Evolutionary conservation across 164 flowering plant species (phyloP), one percentile per base, ranked within the genome.

Genomic region (Tetrastigma voinierianum): DNA sequence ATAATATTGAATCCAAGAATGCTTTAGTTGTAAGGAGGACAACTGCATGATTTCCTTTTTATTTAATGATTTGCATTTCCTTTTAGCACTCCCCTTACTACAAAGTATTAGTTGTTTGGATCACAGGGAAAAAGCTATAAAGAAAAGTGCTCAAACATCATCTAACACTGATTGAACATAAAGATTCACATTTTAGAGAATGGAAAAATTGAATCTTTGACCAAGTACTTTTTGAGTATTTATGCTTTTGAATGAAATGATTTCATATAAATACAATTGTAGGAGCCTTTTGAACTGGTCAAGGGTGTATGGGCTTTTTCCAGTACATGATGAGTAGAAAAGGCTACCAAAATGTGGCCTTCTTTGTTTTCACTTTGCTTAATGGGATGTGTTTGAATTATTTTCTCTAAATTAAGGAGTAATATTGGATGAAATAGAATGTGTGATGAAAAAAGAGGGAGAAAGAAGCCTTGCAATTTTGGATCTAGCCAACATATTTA

Each of bases 161-260:
- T 5, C 52, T 3, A 49, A 49, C 1, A 32, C 14, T 57, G 40
- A 57, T 23, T 57, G 61, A 21, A 57, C 61, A 57, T n/a, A 57
- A 57, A 24, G 61, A 24, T 57, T 57, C 61, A 57, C 25, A 57
- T 23, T 18, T 56, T 56, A 25, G 59, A 0, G 59, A 12, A 4
- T 2, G 23, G 12, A 7, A 45, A 21, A 54, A 54, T 17, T 57
- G 61, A 57, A 57, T 57, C 61, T 57, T 57, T 57, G 61, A 57
- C 61, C 45, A 57, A 43, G 1, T 16, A 17, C 57, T 54, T 16
- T 54, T 16, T n/a, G 18, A 54, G 40, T 32, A 3, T 32, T 32
- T n/a, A n/a, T n/a, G 52, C 52, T 49, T 49, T 49, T 57, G 61
- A 25, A 57, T 21, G 45, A 10, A n/a, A 57, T 57, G 61, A 21